Evolutionary conservation across 805 yeast species (phyloP), one percentile per base, ranked within the genome.

Genomic region (Schizosaccharomyces japonicus): DNA sequence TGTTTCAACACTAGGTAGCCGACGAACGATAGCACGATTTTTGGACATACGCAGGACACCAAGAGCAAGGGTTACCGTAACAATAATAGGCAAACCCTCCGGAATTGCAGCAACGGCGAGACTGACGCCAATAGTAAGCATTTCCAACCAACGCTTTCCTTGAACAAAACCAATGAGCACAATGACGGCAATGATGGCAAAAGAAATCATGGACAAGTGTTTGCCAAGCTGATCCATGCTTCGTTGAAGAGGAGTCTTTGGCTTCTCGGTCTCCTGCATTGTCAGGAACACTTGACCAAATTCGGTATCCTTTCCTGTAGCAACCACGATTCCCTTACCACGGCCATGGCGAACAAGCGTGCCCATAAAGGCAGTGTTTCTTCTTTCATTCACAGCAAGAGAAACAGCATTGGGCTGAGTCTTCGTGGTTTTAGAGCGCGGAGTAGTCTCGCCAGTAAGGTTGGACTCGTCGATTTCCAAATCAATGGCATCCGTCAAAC

Each of bases 71-170:
- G 98, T 90, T 7, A 90, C 98, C 4, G 99, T 87, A 36, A 90
- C 98, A 60, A 90, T 90, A 56, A 90, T 90, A 0, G 99, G 98
- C 54, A 90, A 71, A 48, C 99, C 99, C 63, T 90, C 99, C 4
- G 99, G 99, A 55, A 90, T 90, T 3, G 98, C 98, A 47, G 99
- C 99, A 17, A 90, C 99, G 2, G 98, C 99, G 52, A 90, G 68
- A 1, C 95, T 84, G 7, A 90, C 99, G 1, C 95, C 82, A 50
- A 90, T 84, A 61, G 87, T 95, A 64, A 90, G 87, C 95, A 92
- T 90, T 52, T 90, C 96, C 50, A 90, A 70, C 95, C 95, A 85
- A 7, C 80, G 71, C 52, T 93, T 78, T 45, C 98, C 96, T 65
- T 90, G 94, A 45, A 82, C 50, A 19, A 90, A 69, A 50, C 98